phyloP scores from a whole-genome alignment of 352 stramenopile genomes.

The Pythium biforme region DNA sequence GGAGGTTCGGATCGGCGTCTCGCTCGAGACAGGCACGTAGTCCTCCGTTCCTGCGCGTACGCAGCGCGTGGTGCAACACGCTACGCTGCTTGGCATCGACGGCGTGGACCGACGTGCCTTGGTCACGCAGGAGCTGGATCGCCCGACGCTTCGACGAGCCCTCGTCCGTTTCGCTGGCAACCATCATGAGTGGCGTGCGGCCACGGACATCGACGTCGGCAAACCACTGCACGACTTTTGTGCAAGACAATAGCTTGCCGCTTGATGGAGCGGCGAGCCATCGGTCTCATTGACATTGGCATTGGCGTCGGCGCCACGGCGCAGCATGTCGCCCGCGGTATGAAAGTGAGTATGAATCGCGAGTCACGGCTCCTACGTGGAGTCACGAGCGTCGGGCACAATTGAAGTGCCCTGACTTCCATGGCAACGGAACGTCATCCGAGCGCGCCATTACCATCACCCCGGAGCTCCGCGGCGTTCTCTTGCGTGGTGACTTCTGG shows the following conservation, averaged over 20 bases:
- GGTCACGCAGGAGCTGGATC: not conserved
- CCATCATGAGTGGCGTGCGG: not conserved
- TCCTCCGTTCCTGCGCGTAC: too few relatives aligned
- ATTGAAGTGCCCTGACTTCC: too few relatives aligned
- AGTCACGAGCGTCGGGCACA: too few relatives aligned
- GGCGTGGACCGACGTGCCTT: not conserved
- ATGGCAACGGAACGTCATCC: too few relatives aligned
- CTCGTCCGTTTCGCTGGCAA: not conserved
- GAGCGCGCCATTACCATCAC: too few relatives aligned
- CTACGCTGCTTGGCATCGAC: not conserved
- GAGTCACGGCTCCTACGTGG: too few relatives aligned
- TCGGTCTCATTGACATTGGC: not conserved
- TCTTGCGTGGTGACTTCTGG: too few relatives aligned
- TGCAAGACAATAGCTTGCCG: not conserved
- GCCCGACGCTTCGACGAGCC: not conserved
- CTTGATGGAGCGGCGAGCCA: not conserved
- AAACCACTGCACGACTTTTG: not conserved
- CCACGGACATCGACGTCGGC: not conserved
- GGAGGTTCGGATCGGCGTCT: not conserved
- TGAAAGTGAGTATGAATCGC: too few relatives aligned
- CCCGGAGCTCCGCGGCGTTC: too few relatives aligned
- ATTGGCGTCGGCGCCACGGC: conserved; percentile 10
- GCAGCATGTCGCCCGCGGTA: not conserved
- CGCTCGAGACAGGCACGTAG: not conserved
- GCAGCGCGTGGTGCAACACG: conserved; percentile 1